Base-by-base conservation (phyloP, 2,329 filamentous ascomycete species). In the Emergomyces orientalis region DNA sequence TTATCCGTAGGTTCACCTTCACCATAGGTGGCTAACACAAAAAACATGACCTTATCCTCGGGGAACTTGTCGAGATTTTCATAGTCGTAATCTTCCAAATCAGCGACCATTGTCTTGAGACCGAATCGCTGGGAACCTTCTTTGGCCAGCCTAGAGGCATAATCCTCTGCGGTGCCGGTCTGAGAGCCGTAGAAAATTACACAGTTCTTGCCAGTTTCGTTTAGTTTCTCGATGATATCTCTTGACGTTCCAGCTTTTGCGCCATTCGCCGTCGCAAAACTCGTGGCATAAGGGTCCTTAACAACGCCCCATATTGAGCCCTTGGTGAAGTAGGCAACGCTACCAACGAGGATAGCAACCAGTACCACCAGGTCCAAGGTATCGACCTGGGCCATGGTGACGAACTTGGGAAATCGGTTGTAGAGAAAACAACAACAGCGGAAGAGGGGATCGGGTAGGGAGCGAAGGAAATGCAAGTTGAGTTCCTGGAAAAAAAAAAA, bases 1-100 rank as follows among this genome's bases (percentile, higher is more conserved):
- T 99, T 99, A 73, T 99, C 94, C 39, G 95, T 99, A 54, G 94
- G 94, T 78, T 99, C 95, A 66, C 94, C 94, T 81, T 99, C 94
- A 68, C 94, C 94, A 71, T 99, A 99, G 43, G 95, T 99, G 60
- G 94, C 94, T 66, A 99, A 84, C 64, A 99, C 88, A 74, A 99
- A 99, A 80, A 99, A 89, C 70, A 88, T 90, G 60, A 99, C 78
- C 79, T 97, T 96, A 77, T 97, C 92, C 67, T 86, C 86, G 54
- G 93, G 90, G 70, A 97, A 86, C 62, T 86, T 81, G 76, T 99
- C 93, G 66, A 99, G 83, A 72, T 92, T 97, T 61, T 97, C 93
- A 72, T 87, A 97, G 74, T 99, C 94, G 78, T 96, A 99, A 69
- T 99, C 94, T 77, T 99, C 94, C 66, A 99, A 81, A 77, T 99